Evolutionary conservation across 148 eudicot species (phyloP).

Genomic region (Hydrangea macrophylla): DNA sequence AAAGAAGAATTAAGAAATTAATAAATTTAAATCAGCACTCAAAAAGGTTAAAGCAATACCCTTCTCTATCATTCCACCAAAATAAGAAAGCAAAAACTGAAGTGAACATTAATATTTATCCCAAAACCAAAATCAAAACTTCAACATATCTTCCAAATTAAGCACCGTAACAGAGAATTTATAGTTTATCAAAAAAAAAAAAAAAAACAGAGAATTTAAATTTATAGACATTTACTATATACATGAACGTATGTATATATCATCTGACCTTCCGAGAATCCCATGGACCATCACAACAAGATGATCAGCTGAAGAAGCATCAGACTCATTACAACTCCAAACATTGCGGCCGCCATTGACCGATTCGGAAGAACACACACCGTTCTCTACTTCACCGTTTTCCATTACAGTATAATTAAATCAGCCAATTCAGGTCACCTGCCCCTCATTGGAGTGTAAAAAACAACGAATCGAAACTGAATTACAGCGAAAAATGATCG

Average conservation of each 20-base stretch:
- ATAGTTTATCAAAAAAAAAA: neutral
- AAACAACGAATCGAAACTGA: neutral
- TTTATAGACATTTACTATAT: neutral
- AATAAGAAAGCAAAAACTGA: too few species aligned
- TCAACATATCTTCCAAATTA: neutral
- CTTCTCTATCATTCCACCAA: too few species aligned
- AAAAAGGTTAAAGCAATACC: neutral
- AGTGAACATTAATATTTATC: neutral
- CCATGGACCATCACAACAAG: slow-evolving; percentile 95
- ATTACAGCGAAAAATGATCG: neutral
- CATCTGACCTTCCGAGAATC: slow-evolving; percentile 76
- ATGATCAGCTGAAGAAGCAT: slow-evolving; percentile 64
- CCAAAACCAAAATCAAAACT: neutral
- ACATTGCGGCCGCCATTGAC: slow-evolving; percentile 62
- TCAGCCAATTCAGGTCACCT: neutral
- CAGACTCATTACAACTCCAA: slow-evolving; percentile 47
- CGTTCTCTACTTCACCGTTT: slow-evolving; percentile 16
- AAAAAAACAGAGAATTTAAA: neutral
- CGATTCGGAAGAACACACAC: slow-evolving; percentile 58
- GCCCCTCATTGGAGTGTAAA: neutral
- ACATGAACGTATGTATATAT: neutral
- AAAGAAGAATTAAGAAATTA: neutral
- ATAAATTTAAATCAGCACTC: neutral
- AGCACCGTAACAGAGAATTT: neutral
- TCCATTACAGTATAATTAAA: slow-evolving; percentile 4